Evolutionary conservation across 257 asterid species (phyloP), one percentile per base, ranked within the genome.

Genomic region (Catharanthus roseus): DNA sequence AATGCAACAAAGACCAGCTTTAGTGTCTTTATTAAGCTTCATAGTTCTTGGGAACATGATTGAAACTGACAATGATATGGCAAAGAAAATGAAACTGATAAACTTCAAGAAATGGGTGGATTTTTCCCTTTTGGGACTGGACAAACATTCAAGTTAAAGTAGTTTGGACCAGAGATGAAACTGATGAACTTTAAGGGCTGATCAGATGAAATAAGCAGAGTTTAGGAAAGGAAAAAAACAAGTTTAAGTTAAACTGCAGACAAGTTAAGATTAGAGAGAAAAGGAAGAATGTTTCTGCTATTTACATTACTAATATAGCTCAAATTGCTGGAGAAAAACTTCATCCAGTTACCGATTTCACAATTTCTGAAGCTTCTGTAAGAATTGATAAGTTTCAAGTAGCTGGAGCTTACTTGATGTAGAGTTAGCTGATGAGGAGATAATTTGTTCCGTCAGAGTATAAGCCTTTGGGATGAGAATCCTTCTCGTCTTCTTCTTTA

Each of bases 391-490:
- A n/a, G n/a, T 49, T 49, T 5, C 24, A 15, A 16, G 55, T 49
- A 16, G 23, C 23, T 5, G 26, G 56, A 50, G 56, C 2, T 51
- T 51, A 51, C 58, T n/a, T 51, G 58, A 51, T 51, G 29, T 6
- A 51, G 58, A 51, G 4, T 51, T 28, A 51, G 28, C 12, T 51
- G 56, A 90, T 76, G 42, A 86, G 96, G 78, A 87, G 74, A 75
- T 88, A 92, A 31, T 87, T 86, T 16, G 83, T 87, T 63, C 79
- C 90, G 11, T 69, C 80, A 4, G 36, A n/a, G 75, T 83, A 85
- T 80, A 64, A 79, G 72, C 89, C 95, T 54, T 84, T 91, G 50
- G 95, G 89, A 3, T 97, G 90, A 45, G 97, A 97, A 10, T 96
- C 89, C 83, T 86, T 75, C 78, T 85, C 87, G 72, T 88, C 77